Evolutionary conservation across 331 rosid species (phyloP), one percentile per base, ranked within the genome.

Genomic region (Arachis monticola): DNA sequence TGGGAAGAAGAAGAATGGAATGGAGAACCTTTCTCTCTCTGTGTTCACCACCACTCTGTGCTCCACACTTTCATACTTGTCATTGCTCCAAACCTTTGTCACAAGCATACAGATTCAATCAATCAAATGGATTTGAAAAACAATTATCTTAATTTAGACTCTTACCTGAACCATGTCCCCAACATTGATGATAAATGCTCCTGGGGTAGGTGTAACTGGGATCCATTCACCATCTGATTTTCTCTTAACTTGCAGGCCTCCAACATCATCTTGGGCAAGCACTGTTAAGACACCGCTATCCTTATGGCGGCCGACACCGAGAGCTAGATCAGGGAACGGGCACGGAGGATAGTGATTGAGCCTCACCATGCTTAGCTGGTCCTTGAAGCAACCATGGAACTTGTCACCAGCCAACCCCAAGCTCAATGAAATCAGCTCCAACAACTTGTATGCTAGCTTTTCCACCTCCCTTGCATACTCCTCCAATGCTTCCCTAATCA

Each of bases 31-130:
- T 56, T 78, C 96, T 81, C 47, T 93, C 35, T 47, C 70, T n/a
- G 75, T 73, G 71, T 93, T 91, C 83, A 89, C 96, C 66, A 88
- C 96, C 81, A 85, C 98, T 60, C 97, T 85, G 77, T 93, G 98
- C 79, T 93, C 97, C 77, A 84, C 92, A 62, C 94, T 91, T 81
- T 91, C 85, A 63, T 91, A 93, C 78, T 76, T 88, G 60, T 87
- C 94, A 83, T 91, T 93, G 88, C 93, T 91, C 98, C 97, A 93
- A 60, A 93, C 98, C 98, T 93, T 65, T 22, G 46, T 7, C 59
- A 27, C 0, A 31, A 27, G 35, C 73, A 75, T 30, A 4, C 8
- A 31, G 13, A 62, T 75, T 65, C 10, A 14, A 56, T 8, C 50
- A 75, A 10, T 53, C 53, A 46, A 64, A 53, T 64, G 32, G 4